These are phyloP conservation scores for Dentipellis sp. DNA, from an alignment of 768 basidiomycete species.

Conservation along the genomic window DNA sequence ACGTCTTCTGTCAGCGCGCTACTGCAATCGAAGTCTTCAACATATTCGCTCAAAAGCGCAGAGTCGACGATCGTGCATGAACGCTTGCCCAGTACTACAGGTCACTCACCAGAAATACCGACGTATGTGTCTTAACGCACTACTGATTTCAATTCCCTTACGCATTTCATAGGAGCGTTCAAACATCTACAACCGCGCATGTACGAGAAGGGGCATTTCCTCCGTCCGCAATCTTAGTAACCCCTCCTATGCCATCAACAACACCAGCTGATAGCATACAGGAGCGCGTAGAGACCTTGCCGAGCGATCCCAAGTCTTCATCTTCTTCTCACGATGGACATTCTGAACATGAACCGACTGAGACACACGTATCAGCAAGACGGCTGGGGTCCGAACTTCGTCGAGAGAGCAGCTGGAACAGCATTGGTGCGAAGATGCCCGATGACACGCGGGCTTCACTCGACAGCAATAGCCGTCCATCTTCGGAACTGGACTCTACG, in stretches of 20 bases:
- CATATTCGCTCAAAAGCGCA: background rate
- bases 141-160: too few species aligned
- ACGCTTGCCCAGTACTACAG: background rate
- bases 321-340: background rate
- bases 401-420: constrained; percentile 22
- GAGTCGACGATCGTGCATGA: background rate
- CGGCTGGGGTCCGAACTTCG: constrained; percentile 2
- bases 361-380: background rate
- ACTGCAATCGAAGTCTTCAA: constrained; percentile 20
- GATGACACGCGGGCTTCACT: constrained; percentile 8
- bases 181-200: background rate
- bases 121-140: background rate
- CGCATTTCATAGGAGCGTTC: background rate
- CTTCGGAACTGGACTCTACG: background rate
- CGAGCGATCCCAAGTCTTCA: too few species aligned
- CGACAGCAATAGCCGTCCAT: constrained; percentile 13
- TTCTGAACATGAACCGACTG: constrained; percentile 7
- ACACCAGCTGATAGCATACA: too few species aligned
- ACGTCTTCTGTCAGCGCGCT: constrained; percentile 36
- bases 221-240: constrained; percentile 27
- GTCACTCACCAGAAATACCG: background rate
- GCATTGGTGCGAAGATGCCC: constrained; percentile 13
- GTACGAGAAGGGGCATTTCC: constrained; percentile 61
- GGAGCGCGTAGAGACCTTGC: too few species aligned
- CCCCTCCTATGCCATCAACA: too few species aligned